Conservation (phyloP, 1,139 yeast species). For the Kodamaea ohmeri region DNA sequence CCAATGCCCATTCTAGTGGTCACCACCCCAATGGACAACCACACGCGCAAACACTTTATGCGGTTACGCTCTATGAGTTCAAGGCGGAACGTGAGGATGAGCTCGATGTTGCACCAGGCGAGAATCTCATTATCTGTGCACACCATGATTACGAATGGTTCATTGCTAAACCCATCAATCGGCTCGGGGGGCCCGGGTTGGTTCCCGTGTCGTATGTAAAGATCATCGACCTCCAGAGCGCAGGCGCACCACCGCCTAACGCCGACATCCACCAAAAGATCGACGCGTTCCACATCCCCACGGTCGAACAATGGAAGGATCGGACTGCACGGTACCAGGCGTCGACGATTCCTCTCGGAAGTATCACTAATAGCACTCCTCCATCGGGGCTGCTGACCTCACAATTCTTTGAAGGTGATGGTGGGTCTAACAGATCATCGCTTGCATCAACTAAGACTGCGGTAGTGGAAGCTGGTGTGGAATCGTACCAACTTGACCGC, state of each 20-base stretch:
- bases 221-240: constrained; percentile 67
- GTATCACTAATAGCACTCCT: constrained; percentile 30
- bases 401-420: constrained; percentile 35
- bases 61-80: constrained; percentile 68
- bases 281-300: constrained; percentile 68
- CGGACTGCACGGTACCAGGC: constrained; percentile 92
- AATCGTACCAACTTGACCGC: constrained; percentile 75
- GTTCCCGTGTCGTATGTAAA: constrained; percentile 91
- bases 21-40: too few species aligned
- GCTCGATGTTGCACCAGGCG: constrained; percentile 79
- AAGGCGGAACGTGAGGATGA: constrained; percentile 89
- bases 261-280: constrained; percentile 39
- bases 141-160: constrained; percentile 97
- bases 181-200: constrained; percentile 95
- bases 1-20: too few species aligned
- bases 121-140: constrained; percentile 87
- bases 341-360: constrained; percentile 76
- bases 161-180: constrained; percentile 92
- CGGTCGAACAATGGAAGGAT: constrained; percentile 94
- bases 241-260: constrained; percentile 27
- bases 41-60: constrained; percentile 36
- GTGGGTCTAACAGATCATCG: constrained; percentile 33
- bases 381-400: constrained; percentile 35
- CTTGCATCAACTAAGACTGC: constrained; percentile 33
- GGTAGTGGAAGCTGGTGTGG: constrained; percentile 68